Base-by-base conservation (phyloP, 2,329 filamentous ascomycete species). In the Aureobasidium mangrovei region DNA sequence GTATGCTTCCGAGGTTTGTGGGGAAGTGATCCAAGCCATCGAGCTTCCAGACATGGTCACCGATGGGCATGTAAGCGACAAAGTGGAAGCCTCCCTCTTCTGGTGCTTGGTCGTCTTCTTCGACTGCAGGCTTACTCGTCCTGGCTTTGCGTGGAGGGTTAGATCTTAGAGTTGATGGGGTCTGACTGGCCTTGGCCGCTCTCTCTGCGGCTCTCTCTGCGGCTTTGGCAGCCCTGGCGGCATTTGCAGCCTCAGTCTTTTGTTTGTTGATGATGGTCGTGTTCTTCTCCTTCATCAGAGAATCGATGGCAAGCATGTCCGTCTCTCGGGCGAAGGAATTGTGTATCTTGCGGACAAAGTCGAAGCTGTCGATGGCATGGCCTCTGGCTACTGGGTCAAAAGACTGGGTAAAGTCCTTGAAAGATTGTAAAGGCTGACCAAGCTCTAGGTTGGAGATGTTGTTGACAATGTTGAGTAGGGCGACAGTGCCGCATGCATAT, bases 401-500 rank as follows among this genome's bases (percentile, higher is more conserved):
- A 10, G 76, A 65, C 59, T 73, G 74, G 0, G 91, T 95, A 36
- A 82, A 81, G 0, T 82, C 72, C 62, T 88, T 91, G 72, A 97
- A 95, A 10, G 75, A 71, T 29, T 75, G 69, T 1, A 97, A 77
- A 56, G 84, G 76, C n/a, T 80, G 71, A 3, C 90, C 89, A 4
- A 96, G 77, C 8, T 82, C 71, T 3, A 89, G 69, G 0, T 74
- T 75, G 0, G 80, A 73, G 27, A 83, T 77, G 65, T 97, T 97
- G 80, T 95, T 94, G 64, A 95, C 74, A 57, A 96, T 95, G 63
- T 97, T 97, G 62, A 96, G 78, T 60, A 97, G 76, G 3, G 93
- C 90, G 43, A 96, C 82, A n/a, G 88, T 93, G 24, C 89, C 93
- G 70, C 93, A 98, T 28, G 89, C 85, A 68, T 95, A 95, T 54